Base-by-base conservation (phyloP, 2,329 filamentous ascomycete species). In the Fusarium concolor region DNA sequence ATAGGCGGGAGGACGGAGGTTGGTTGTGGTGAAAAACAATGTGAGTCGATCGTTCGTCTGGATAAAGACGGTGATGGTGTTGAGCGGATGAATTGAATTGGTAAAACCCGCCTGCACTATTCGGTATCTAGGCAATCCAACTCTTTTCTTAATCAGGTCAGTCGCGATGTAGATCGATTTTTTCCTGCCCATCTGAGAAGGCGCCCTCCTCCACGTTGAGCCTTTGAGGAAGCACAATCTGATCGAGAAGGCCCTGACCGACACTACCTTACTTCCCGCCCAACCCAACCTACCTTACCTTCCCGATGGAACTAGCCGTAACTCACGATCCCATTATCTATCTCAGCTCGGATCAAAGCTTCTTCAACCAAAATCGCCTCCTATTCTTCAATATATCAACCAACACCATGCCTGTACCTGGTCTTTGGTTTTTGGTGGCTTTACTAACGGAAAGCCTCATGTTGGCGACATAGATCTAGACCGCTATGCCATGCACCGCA, bases 381-480 rank as follows among this genome's bases (percentile, higher is more conserved):
- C 33, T n/a, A 35, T 28, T 37, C 31, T 29, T 47, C 18, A n/a
- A 28, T 18, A 43, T 28, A 43, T 20, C 20, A 46, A 33, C 12
- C 31, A 50, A 52, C 56, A 59, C 59, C 6, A 55, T 69, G 47
- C 43, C 29, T 57, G 61, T 63, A 17, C 28, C 29, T 35, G 6
- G 33, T 10, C 31, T 33, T 33, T 31, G 31, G 14, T n/a, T 26
- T 43, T 50, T 17, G 42, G 47, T 37, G 28, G 26, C 43, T 44
- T 43, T 44, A 28, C 29, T 41, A 59, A 53, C 35, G 5, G 46
- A 55, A 56, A 56, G 50, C 49, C 56, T 55, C 46, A 39, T 31
- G 18, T 29, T 29, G 62, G 37, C 43, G 61, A 26, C 28, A 38
- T 55, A 45, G 52, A 60, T 67, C 68, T 68, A 65, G 71, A 68